Base-by-base conservation (phyloP, 257 asterid genomes). In the Primulina eburnea region DNA sequence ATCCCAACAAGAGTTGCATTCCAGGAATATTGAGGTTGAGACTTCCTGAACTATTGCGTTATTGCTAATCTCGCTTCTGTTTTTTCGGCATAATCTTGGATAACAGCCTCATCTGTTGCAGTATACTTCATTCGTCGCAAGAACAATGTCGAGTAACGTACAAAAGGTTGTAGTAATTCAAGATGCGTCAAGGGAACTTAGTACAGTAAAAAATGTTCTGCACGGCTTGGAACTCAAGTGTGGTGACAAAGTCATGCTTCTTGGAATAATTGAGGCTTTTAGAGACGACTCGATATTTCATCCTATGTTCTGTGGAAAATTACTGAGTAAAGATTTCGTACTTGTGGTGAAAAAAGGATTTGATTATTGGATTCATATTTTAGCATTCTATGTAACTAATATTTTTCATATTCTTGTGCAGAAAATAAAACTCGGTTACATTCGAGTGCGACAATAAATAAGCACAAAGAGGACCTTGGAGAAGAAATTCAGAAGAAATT, bases 91-190 rank as follows among this genome's bases (percentile, higher is more conserved):
- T 10, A 6, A 6, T 57, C 29, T 24, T 57, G 11, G 24, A 57
- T 8, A 18, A 57, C 14, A 57, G 53, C n/a, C 53, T 43, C n/a
- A 43, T 12, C 53, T 43, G 61, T 67, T 32, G 60, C 74, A 34
- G 62, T 40, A n/a, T 52, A 64, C 55, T 76, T 62, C 47, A 34
- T 8, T 8, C 21, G 26, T 21, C 67, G 34, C 47, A 61, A 50
- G n/a, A 70, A 59, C 40, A 14, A 75, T 81, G 86, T 52, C 82
- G 12, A 74, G 57, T 20, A 58, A 37, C 71, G 57, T 17, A 14
- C 83, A 83, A 14, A 80, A 71, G 70, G 76, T 83, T 53, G 68
- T 86, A 18, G 75, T 86, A 18, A 64, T 84, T 64, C 92, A 84
- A 60, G 89, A 82, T 20, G 86, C 85, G n/a, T 80, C 86, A 8